phyloP scores from a whole-genome alignment of 78 protist species.

The Paratrimastix pyriformis region DNA sequence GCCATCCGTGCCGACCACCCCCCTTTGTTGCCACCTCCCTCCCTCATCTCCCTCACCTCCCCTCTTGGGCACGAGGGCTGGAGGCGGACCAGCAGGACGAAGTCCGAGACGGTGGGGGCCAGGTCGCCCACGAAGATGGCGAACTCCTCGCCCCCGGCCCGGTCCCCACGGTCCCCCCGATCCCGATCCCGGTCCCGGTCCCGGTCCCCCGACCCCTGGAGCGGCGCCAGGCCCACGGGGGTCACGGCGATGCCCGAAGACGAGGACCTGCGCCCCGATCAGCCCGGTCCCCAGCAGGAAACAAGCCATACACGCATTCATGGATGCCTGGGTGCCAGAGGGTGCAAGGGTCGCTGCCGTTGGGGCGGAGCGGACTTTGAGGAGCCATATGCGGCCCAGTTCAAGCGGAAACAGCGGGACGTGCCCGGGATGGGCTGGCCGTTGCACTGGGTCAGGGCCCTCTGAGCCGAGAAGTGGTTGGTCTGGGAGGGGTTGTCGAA shows the following conservation, averaged over 20 bases:
- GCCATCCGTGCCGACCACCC: too few species aligned
- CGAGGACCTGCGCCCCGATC: background rate
- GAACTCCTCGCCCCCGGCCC: background rate
- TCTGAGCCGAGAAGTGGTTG: background rate
- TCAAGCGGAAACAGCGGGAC: background rate
- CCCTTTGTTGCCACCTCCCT: too few species aligned
- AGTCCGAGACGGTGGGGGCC: background rate
- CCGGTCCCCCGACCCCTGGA: background rate
- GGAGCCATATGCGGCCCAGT: too few species aligned
- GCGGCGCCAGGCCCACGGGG: background rate
- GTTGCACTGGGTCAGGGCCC: background rate
- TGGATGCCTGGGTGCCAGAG: too few species aligned
- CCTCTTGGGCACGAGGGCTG: background rate
- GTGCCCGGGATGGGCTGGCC: background rate
- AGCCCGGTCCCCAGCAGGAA: background rate
- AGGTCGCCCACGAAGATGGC: background rate
- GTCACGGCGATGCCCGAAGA: background rate
- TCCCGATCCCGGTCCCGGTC: background rate
- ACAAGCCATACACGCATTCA: background rate
- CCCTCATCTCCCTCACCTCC: too few species aligned
- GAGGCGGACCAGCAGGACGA: background rate
- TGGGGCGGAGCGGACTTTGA: too few species aligned
- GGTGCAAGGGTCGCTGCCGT: too few species aligned
- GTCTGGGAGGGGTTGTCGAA: too few species aligned
- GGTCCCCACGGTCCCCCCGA: too few species aligned